These are phyloP conservation scores for Xylaria digitata DNA, from an alignment of 2,329 filamentous ascomycete genomes.

Conservation along the genomic window DNA sequence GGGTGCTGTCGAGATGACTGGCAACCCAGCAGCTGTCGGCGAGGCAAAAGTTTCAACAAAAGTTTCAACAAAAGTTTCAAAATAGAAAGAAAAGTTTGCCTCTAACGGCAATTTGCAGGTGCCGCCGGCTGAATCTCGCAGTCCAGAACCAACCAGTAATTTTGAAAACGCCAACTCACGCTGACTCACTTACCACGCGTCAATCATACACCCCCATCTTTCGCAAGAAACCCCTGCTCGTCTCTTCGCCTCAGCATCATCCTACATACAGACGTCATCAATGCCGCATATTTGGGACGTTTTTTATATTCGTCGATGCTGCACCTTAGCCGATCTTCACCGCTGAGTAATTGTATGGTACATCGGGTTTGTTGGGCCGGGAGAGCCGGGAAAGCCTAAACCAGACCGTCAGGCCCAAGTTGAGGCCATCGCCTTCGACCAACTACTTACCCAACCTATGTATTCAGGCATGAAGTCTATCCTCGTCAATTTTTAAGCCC, in stretches of 20 bases:
- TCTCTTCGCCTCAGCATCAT: conserved; percentile 11
- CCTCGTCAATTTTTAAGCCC: conserved; percentile 11
- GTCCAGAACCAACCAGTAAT: not conserved
- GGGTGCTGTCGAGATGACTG: not conserved
- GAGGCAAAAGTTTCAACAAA: too few species aligned
- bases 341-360: not conserved
- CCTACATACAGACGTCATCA: not conserved
- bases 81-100: too few species aligned
- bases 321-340: conserved; percentile 18
- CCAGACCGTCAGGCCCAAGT: conserved; percentile 12
- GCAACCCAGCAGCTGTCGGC: not conserved
- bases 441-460: not conserved
- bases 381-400: conserved; percentile 25
- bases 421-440: conserved; percentile 9
- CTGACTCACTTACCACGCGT: conserved; percentile 28
- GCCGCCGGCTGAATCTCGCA: not conserved
- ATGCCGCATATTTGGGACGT: conserved; percentile 17
- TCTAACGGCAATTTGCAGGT: not conserved
- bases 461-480: conserved; percentile 4
- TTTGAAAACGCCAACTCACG: conserved; percentile 31
- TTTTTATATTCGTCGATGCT: conserved; percentile 13
- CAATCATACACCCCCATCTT: conserved; percentile 1
- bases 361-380: conserved; percentile 31
- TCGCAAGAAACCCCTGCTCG: not conserved
- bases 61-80: not conserved